These are phyloP conservation scores for Rubroboletus satanas DNA, from an alignment of 768 basidiomycete genomes.

Conservation along the genomic window DNA sequence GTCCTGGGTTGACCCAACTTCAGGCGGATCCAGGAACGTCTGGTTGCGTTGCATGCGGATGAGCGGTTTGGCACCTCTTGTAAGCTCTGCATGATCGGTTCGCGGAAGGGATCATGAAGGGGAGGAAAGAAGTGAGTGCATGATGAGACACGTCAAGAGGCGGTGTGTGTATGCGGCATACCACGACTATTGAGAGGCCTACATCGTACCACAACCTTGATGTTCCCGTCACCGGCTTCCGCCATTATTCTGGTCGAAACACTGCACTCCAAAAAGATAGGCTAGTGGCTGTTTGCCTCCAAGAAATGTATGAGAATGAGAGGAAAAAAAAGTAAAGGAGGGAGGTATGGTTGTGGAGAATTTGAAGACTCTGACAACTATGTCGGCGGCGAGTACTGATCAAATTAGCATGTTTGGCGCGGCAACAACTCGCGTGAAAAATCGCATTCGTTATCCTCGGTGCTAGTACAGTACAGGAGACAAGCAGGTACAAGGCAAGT, in stretches of 20 bases:
- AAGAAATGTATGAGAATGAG: slow-evolving; percentile 8
- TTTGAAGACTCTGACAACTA: neutral
- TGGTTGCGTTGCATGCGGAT: slow-evolving; percentile 95
- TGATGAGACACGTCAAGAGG: neutral
- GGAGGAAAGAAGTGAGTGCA: neutral
- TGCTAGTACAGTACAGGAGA: neutral
- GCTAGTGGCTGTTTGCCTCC: slow-evolving; percentile 6
- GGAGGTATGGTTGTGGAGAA: slow-evolving; percentile 7
- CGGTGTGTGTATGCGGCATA: slow-evolving; percentile 36
- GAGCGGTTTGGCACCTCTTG: slow-evolving; percentile 88
- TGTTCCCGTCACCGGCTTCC: slow-evolving; percentile 81
- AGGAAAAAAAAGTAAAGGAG: slow-evolving; percentile 4
- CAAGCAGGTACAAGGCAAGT: neutral
- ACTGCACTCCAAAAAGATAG: slow-evolving; percentile 10
- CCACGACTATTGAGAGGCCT: slow-evolving; percentile 94
- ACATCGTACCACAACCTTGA: slow-evolving; percentile 94
- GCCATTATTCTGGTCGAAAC: slow-evolving; percentile 46
- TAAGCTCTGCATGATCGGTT: slow-evolving; percentile 60
- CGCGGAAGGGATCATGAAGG: neutral
- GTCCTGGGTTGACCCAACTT: slow-evolving; percentile 61
- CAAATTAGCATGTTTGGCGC: slow-evolving; percentile 9
- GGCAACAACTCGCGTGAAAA: slow-evolving; percentile 23
- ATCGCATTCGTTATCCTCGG: slow-evolving; percentile 4
- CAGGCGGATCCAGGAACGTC: slow-evolving; percentile 89
- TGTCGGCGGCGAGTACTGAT: slow-evolving; percentile 4